Evolutionary conservation across 768 basidiomycete species (phyloP), one percentile per base, ranked within the genome.

Genomic region (Pilatotrama ljubarskyi): DNA sequence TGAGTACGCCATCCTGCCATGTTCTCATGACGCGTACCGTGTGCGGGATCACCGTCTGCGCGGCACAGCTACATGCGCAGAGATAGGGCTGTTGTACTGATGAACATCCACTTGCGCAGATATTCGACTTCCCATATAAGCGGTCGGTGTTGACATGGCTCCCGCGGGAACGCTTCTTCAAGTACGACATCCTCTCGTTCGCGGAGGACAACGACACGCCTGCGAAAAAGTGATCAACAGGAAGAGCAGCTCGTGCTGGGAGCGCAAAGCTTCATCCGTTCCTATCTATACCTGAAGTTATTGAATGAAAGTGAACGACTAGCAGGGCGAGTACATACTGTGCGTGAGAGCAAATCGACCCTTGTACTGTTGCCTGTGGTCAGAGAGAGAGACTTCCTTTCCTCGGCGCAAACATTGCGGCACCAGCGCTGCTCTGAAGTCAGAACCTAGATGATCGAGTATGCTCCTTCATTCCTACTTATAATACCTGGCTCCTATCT

Each of bases 81-180:
- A 32, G 29, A 4, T 5, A 32, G 10, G 29, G 10, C 29, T 10
- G 29, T 32, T 10, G 29, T 32, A 32, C 36, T 26, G 49, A 43
- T 29, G 49, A 17, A 37, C 47, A 13, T 46, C 14, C 44, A 11
- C 51, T 32, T 18, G 26, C 29, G 11, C 38, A 66, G 65, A 24
- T 38, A 9, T 63, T 66, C 56, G 65, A 66, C 53, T 59, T 66
- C 59, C 65, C 65, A 55, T 62, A 66, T 51, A 66, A 66, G 65
- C 55, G 65, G 38, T 61, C 65, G n/a, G 62, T 42, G 37, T 58
- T 64, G 59, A 61, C 59, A 10, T 64, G 59, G 55, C 42, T 59
- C 7, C 63, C 59, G 40, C 63, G 63, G 18, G 63, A 64, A 38
- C 59, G 63, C n/a, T 64, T 53, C 51, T 61, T 61, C 56, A 58